Base-by-base conservation (phyloP, 140 eudicot species). In the Senecio squalidus region DNA sequence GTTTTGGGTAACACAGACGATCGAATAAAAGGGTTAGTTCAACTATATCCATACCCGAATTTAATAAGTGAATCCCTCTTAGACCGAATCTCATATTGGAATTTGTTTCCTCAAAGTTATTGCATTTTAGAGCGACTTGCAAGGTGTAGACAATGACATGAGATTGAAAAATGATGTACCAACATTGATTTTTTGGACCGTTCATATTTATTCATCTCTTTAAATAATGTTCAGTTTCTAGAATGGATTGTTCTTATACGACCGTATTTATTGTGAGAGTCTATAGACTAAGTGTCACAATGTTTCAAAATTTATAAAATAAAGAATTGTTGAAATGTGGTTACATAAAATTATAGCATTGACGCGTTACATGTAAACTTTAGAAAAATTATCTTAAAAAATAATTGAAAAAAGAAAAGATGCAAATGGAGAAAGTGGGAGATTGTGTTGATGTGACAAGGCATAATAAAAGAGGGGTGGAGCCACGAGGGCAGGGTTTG, bases 391-490 rank as follows among this genome's bases (percentile, higher is more conserved):
- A n/a, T n/a, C n/a, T 7, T 23, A 22, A 11, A 25, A 13, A 5
- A 11, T 25, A 10, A 11, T 23, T 5, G 21, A 36, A 26, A 53
- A 16, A 53, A 20, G 16, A 25, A 29, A 55, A 17, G 15, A 18
- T 1, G 64, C 51, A 58, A 58, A 23, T 38, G 50, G 14, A 21
- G 6, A 58, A 24, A 41, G 50, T 58, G 64, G 50, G 34, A 39
- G 34, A 36, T 39, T 20, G 23, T 31, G 14, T 58, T 58, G 64
- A 58, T 58, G 64, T 58, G 50, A 58, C 64, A 39, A 58, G 31
- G 64, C 36, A 15, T 39, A 23, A 38, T 8, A 5, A 38, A 9
- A 6, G 7, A 14, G 33, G 9, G 30, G 22, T 34, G 63, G 48
- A 20, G 38, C 64, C 51, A 58, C 64, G 51, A 2, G 64, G 50